Base-by-base conservation (phyloP, 352 stramenopile genomes). In the Globisporangium radiosum region DNA sequence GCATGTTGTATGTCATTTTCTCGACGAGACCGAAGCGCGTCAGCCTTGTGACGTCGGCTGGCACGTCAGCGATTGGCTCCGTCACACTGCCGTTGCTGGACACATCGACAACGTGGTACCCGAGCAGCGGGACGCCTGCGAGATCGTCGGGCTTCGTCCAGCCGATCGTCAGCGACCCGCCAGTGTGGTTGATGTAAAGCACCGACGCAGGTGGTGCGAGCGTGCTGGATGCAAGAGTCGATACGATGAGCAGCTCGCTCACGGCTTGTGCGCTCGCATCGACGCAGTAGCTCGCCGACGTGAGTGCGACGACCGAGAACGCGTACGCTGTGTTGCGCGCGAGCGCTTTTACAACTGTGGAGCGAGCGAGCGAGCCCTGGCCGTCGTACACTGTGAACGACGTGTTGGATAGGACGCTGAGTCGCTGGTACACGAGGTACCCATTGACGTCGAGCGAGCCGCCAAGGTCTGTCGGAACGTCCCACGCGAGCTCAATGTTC, bases 301-400 rank as follows among this genome's bases (percentile, higher is more conserved):
- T 87, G 1, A 85, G 51, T 1, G 76, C 79, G 3, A 83, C 65
- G 8, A 87, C 54, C 6, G 71, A 66, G 62, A 85, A 86, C 17
- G 59, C 57, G 49, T 89, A 89, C 2, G 36, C 13, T 1, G 62
- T 64, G 11, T 60, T 56, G 51, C 76, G 63, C 5, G 47, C 50
- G 7, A 89, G 39, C 6, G 64, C 66, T 39, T 69, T 76, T 36
- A 76, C 19, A 25, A 54, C 56, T 0, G 75, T 40, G 7, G 63
- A 59, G 7, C 59, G 65, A 3, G 51, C 54, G 0, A 49, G 66
- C 8, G 70, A 82, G 37, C 85, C 65, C 57, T 80, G 70, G 0
- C 76, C 74, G 37, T 88, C 72, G 53, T 88, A 88, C 25, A 85
- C 63, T 2, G 60, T 69, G 17, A 82, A 82, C 15, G 70, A 77